These are phyloP conservation scores for Spongospora subterranea DNA, from an alignment of 208 protist species.

Conservation along the genomic window DNA sequence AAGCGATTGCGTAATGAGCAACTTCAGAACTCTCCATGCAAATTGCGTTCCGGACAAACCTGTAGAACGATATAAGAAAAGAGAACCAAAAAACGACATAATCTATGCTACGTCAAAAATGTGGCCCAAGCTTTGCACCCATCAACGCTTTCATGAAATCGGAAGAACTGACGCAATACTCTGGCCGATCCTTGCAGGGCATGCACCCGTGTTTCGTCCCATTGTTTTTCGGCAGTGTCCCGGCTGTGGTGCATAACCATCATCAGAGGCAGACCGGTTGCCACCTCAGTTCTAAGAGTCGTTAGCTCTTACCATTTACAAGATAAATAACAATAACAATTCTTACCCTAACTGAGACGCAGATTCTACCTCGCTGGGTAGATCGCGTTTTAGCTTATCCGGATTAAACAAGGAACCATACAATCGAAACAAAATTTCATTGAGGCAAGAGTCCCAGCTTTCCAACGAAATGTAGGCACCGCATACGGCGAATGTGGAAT, in stretches of 20 bases:
- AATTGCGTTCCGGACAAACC: conserved; percentile 5
- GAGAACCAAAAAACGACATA: background rate
- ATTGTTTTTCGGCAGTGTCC: conserved; percentile 45
- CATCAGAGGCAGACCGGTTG: background rate
- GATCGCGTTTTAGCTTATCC: background rate
- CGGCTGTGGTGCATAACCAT: conserved; percentile 40
- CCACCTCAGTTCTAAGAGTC: background rate
- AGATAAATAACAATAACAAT: background rate
- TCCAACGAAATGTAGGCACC: background rate
- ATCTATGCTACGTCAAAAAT: background rate
- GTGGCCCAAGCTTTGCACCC: background rate
- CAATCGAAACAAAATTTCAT: background rate
- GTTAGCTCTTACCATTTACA: background rate
- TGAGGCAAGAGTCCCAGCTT: background rate
- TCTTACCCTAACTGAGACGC: conserved; percentile 32
- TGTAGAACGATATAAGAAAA: background rate
- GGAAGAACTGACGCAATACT: conserved; percentile 17
- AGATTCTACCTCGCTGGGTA: conserved; percentile 22
- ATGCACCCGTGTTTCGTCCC: conserved; percentile 50
- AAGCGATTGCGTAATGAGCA: conserved; percentile 14
- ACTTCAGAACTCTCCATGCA: conserved; percentile 23
- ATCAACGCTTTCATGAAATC: background rate
- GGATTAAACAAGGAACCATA: background rate
- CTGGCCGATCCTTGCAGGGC: conserved; percentile 22
- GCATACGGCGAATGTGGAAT: conserved; percentile 17